Evolutionary conservation across 108 stramenopile genomes (phyloP).

Genomic region (Epithemia pelagica): DNA sequence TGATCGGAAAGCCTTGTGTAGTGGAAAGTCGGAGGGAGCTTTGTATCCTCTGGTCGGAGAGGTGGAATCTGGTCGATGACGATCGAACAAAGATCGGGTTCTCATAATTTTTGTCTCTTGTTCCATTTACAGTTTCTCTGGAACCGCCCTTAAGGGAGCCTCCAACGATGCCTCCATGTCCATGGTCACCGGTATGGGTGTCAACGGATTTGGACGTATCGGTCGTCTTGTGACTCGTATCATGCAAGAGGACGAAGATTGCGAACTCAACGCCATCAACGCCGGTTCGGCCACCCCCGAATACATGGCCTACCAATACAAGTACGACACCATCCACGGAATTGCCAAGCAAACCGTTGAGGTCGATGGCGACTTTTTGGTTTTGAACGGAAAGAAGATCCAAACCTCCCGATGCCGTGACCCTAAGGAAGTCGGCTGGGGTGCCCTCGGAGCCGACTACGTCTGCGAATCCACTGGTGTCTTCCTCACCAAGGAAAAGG

Average conservation of each 20-base stretch:
- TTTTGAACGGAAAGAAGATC: conserved; percentile 94
- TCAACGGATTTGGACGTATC: conserved; percentile 99
- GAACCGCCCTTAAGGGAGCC: conserved; percentile 60
- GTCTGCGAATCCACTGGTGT: conserved; percentile 99
- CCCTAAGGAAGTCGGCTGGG: conserved; percentile 96
- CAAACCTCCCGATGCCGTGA: conserved; percentile 90
- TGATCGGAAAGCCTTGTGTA: conserved; percentile 1
- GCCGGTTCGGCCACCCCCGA: conserved; percentile 95
- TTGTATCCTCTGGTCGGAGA: no score
- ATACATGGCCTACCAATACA: conserved; percentile 99
- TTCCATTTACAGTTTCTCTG: conserved; percentile 56
- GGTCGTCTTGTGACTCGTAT: conserved; percentile 99
- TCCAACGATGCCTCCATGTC: conserved; percentile 74
- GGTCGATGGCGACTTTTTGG: conserved; percentile 94
- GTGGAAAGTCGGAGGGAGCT: no score
- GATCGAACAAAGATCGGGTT: no score
- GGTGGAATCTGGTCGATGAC: no score
- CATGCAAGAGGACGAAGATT: conserved; percentile 90
- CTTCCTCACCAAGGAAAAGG: conserved; percentile 96
- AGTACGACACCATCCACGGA: conserved; percentile 99
- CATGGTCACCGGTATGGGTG: conserved; percentile 85
- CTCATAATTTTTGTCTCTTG: background rate
- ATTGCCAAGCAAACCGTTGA: conserved; percentile 94
- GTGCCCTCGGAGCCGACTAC: conserved; percentile 92
- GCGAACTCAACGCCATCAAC: conserved; percentile 91